Conservation (phyloP, 1,139 yeast genomes). For the Geotrichum europaeum region DNA sequence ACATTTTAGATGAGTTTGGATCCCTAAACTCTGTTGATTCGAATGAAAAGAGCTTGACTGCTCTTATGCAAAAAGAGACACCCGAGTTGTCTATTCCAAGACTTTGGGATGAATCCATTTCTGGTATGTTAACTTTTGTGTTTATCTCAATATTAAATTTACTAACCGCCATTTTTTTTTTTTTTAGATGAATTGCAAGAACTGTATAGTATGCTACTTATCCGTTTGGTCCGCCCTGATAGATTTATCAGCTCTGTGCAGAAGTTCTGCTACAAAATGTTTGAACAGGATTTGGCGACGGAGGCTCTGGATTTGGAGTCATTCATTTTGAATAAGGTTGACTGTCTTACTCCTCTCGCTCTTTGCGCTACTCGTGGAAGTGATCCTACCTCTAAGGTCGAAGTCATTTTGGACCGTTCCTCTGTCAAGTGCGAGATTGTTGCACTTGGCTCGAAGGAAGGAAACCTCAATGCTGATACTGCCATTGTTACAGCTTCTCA, state of each 20-base stretch:
- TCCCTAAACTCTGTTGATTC: constrained; percentile 19
- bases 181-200: constrained; percentile 21
- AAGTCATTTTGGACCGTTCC: constrained; percentile 38
- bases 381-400: constrained; percentile 60
- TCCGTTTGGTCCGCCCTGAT: constrained; percentile 25
- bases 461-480: constrained; percentile 49
- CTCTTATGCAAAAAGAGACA: constrained; percentile 51
- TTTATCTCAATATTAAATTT: background rate
- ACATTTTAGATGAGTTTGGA: constrained; percentile 16
- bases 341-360: constrained; percentile 40
- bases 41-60: constrained; percentile 86
- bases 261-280: constrained; percentile 15
- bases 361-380: constrained; percentile 56
- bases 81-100: constrained; percentile 10
- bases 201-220: constrained; percentile 20
- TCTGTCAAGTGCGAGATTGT: constrained; percentile 39
- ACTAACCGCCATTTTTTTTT: background rate
- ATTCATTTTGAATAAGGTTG: constrained; percentile 21
- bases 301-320: constrained; percentile 16
- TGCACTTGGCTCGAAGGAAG: constrained; percentile 76
- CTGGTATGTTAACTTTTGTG: constrained; percentile 2
- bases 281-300: background rate
- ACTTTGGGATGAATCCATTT: constrained; percentile 16
- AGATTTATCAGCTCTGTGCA: constrained; percentile 22
- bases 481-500: constrained; percentile 45